Base-by-base conservation (phyloP, 805 yeast genomes). In the Wickerhamomyces ciferrii region DNA sequence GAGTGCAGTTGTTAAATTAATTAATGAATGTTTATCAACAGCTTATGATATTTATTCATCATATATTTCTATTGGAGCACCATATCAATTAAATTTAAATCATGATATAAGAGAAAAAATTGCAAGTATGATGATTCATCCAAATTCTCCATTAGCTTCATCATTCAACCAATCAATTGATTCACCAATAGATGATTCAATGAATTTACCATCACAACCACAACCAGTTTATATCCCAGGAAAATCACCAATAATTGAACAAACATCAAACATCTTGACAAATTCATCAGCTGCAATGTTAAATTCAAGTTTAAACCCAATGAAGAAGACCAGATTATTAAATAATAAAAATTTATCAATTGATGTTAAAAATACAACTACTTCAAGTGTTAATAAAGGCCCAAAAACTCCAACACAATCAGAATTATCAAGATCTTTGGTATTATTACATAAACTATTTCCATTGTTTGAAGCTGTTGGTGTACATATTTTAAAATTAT, bases 51-150 rank as follows among this genome's bases (percentile, higher is more conserved):
- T 88, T 27, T 87, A 78, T 60, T 74, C 84, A 7, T 74, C 85
- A 0, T 87, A 78, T 60, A 69, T 89, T 42, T 74, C 84, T 15
- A 63, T 71, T 18, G 85, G 84, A 17, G 78, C 96, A 0, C 84
- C 91, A 0, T 79, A 72, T 52, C 83, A 82, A 47, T 66, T 89
- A 31, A 89, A 89, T 54, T 79, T 89, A 42, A 84, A 83, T 50
- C 81, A 77, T 55, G 55, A 51, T 10, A 56, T 81, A 36, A 67
- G 81, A 49, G 71, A 67, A 34, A 59, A 68, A 35, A 74, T 81
- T 21, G 63, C 74, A 0, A 49, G 51, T 5, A 60, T 72, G 0
- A 67, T 76, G 58, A 46, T 70, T 7, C 66, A 67, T 48, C 68
- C 75, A 1, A 51, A 59, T 4, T 68, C 75, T 1, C 71, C 73